A percentile compares a stretch with the other conserved stretches of the same genome.
phyloP scores from a whole-genome alignment of 345 rosid species.

The Stellera chamaejasme region DNA sequence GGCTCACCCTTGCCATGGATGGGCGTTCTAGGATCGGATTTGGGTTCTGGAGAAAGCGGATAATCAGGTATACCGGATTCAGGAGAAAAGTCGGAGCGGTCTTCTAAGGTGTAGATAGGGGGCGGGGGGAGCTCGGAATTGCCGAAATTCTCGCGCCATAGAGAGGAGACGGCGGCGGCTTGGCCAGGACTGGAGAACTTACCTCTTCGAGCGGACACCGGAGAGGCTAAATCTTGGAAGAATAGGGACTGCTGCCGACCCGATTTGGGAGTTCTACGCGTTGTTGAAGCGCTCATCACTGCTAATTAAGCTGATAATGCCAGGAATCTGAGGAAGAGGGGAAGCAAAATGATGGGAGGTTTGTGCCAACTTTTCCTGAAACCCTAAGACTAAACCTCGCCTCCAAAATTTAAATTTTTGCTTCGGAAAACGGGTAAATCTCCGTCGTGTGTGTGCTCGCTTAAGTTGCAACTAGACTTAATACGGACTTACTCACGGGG shows the following conservation, averaged over 20 bases:
- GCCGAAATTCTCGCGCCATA: conserved; percentile 89
- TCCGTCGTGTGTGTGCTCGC: no score
- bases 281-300: conserved; percentile 43
- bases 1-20: conserved; percentile 46
- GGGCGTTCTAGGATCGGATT: conserved; percentile 53
- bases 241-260: conserved; percentile 70
- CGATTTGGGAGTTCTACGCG: conserved; percentile 67
- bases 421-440: no score
- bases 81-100: conserved; percentile 82
- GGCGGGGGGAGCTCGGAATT: conserved; percentile 96
- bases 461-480: no score
- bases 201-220: conserved; percentile 66
- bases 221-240: conserved; percentile 87
- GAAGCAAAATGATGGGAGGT: no score
- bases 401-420: no score
- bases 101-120: conserved; percentile 82
- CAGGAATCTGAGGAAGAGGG: no score
- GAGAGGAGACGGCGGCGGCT: conserved; percentile 91
- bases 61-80: conserved; percentile 80
- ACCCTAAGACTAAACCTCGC: no score
- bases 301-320: no score
- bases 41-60: conserved; percentile 57
- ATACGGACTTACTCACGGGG: no score
- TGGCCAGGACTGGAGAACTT: conserved; percentile 79
- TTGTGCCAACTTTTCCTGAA: no score